A percentile compares a stretch with the other conserved stretches of the same genome.
Conservation (phyloP, 1,139 yeast species). For the Hemisphaericaspora xylanilytica region DNA sequence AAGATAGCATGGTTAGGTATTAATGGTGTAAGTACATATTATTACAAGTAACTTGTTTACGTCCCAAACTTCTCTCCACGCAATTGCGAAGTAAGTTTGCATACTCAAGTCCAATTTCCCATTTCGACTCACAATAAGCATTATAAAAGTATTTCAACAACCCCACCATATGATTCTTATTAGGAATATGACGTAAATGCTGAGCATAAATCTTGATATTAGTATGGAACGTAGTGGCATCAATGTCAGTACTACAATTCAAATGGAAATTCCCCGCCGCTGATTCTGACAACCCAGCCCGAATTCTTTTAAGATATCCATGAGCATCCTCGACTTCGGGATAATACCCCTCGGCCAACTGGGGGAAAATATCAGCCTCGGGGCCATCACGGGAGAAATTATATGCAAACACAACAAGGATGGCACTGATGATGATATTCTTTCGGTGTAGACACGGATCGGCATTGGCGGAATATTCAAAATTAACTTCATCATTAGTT, state of each 20-base stretch:
- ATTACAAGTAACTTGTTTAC: constrained; percentile 41
- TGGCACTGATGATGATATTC: constrained; percentile 51
- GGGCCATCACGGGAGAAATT: constrained; percentile 55
- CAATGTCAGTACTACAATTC: constrained; percentile 7
- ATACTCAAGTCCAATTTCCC: constrained; percentile 57
- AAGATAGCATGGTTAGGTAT: neutral
- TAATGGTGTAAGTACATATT: constrained; percentile 36
- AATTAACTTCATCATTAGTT: constrained; percentile 28
- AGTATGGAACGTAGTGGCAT: constrained; percentile 14
- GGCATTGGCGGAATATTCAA: constrained; percentile 42
- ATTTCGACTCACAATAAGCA: constrained; percentile 40
- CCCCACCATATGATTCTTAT: constrained; percentile 43
- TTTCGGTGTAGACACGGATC: constrained; percentile 59
- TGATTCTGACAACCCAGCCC: constrained; percentile 34
- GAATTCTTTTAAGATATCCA: constrained; percentile 33
- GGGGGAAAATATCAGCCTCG: constrained; percentile 35
- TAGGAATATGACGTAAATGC: constrained; percentile 12
- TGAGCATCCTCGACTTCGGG: constrained; percentile 36
- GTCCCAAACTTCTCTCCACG: constrained; percentile 50
- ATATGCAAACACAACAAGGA: constrained; percentile 59
- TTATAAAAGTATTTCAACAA: constrained; percentile 43
- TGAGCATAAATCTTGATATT: constrained; percentile 16
- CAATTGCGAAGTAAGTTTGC: constrained; percentile 52
- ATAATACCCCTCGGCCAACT: constrained; percentile 14
- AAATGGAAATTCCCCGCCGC: constrained; percentile 11